Evolutionary conservation across 1,284 basidiomycete genomes (phyloP).

Genomic region (Heterobasidion parviporum): DNA sequence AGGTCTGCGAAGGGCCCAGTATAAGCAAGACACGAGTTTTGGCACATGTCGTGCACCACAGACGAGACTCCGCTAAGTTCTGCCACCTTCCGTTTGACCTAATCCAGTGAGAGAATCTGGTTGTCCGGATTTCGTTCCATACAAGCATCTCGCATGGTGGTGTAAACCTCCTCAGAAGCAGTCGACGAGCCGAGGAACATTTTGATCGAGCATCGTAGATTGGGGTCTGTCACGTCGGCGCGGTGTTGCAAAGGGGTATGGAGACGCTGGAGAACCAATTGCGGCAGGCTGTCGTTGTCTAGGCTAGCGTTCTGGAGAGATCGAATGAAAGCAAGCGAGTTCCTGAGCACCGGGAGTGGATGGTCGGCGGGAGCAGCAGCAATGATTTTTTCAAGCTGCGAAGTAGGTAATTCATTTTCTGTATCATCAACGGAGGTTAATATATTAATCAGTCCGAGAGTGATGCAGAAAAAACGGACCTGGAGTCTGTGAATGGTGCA

Average conservation of each 20-base stretch:
- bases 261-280: conserved; percentile 16
- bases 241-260: conserved; percentile 16
- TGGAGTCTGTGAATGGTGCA: too few species aligned
- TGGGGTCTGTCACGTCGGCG: conserved; percentile 16
- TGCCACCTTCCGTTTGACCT: conserved; percentile 12
- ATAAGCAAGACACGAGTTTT: conserved; percentile 24
- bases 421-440: too few species aligned
- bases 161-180: conserved; percentile 20
- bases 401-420: too few species aligned
- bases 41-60: conserved; percentile 26
- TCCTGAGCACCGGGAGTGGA: too few species aligned
- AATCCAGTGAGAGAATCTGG: conserved; percentile 13
- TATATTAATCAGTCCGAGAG: too few species aligned
- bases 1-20: conserved; percentile 21
- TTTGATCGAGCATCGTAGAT: conserved; percentile 10
- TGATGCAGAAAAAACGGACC: too few species aligned
- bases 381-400: too few species aligned
- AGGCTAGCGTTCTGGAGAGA: conserved; percentile 12
- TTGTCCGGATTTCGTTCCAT: conserved; percentile 6
- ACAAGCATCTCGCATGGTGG: conserved; percentile 10
- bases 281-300: conserved; percentile 14
- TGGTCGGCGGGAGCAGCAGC: too few species aligned
- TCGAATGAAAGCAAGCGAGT: conserved; percentile 8
- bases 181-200: conserved; percentile 13
- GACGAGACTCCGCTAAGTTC: conserved; percentile 21